Evolutionary conservation across 495 filamentous ascomycete species (phyloP).

Genomic region (Penicillium arizonense): DNA sequence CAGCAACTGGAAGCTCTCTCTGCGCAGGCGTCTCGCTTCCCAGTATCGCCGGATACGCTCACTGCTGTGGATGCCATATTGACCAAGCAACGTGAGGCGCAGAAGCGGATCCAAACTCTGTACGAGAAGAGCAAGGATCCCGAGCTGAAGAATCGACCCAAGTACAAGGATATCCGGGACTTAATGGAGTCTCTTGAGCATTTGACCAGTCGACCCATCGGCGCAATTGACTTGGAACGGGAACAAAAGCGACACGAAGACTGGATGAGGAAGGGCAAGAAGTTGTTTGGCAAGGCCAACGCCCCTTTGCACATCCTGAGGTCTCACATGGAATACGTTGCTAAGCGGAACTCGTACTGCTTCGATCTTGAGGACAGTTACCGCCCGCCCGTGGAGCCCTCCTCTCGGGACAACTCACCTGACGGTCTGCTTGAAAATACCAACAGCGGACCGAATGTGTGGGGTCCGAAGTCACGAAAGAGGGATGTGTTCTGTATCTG

Average conservation of each 20-base stretch:
- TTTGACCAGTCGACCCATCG: conserved; percentile 85
- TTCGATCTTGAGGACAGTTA: conserved; percentile 92
- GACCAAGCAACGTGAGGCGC: conserved; percentile 93
- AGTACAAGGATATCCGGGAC: conserved; percentile 86
- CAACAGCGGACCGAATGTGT: conserved; percentile 32
- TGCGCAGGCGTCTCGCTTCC: conserved; percentile 69
- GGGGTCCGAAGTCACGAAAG: conserved; percentile 48
- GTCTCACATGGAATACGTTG: conserved; percentile 90
- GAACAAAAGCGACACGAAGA: conserved; percentile 96
- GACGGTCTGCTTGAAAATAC: conserved; percentile 58
- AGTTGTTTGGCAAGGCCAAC: conserved; percentile 97
- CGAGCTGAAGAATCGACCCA: conserved; percentile 77
- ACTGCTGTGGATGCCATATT: conserved; percentile 86
- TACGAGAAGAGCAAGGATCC: conserved; percentile 72
- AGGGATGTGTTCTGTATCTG: conserved; percentile 98
- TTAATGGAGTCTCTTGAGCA: conserved; percentile 83
- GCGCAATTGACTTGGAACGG: conserved; percentile 89
- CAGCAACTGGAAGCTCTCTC: conserved; percentile 92
- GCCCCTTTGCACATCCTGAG: conserved; percentile 93
- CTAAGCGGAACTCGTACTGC: conserved; percentile 82
- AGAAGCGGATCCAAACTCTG: conserved; percentile 77
- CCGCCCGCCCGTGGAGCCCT: conserved; percentile 85
- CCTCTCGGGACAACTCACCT: conserved; percentile 80
- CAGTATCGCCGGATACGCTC: conserved; percentile 78
- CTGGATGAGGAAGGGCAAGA: conserved; percentile 99